phyloP scores from a whole-genome alignment of 306 rosid species.

The Echinosophora koreensis region DNA sequence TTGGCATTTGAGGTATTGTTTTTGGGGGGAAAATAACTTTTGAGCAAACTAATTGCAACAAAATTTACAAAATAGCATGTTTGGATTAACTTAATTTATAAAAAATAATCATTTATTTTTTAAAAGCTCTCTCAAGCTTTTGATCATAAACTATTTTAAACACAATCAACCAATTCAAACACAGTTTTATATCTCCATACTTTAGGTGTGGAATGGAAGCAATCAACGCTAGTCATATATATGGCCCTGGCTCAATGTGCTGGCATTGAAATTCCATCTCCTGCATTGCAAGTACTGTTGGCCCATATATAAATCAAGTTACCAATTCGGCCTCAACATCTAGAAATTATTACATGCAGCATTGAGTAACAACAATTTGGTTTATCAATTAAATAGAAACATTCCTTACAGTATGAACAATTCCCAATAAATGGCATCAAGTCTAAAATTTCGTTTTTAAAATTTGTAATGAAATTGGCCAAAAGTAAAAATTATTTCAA shows the following conservation, averaged over 20 bases:
- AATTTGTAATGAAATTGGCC: conserved; percentile 42
- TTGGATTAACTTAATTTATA: too few species aligned
- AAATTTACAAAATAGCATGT: too few species aligned
- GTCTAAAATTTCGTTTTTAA: conserved; percentile 27
- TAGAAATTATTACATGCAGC: not conserved
- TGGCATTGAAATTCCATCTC: not conserved
- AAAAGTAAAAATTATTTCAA: conserved; percentile 11
- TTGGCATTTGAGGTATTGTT: too few species aligned
- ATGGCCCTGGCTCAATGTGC: not conserved
- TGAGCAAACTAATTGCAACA: too few species aligned
- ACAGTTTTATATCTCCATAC: too few species aligned
- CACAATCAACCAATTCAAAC: too few species aligned
- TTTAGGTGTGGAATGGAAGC: too few species aligned
- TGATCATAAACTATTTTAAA: too few species aligned
- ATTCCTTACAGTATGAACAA: conserved; percentile 41
- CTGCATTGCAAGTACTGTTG: not conserved
- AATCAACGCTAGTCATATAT: not conserved
- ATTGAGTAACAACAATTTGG: conserved; percentile 14
- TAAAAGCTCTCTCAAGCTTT: too few species aligned
- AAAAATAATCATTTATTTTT: too few species aligned
- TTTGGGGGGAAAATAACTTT: too few species aligned
- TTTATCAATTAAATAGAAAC: conserved; percentile 36
- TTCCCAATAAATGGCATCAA: conserved; percentile 31
- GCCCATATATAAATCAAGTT: not conserved
- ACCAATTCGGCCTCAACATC: not conserved